A percentile compares a stretch with the other conserved stretches of the same genome.
These are phyloP conservation scores for Ramaria sp. DNA, from an alignment of 768 basidiomycete genomes.

Conservation along the genomic window DNA sequence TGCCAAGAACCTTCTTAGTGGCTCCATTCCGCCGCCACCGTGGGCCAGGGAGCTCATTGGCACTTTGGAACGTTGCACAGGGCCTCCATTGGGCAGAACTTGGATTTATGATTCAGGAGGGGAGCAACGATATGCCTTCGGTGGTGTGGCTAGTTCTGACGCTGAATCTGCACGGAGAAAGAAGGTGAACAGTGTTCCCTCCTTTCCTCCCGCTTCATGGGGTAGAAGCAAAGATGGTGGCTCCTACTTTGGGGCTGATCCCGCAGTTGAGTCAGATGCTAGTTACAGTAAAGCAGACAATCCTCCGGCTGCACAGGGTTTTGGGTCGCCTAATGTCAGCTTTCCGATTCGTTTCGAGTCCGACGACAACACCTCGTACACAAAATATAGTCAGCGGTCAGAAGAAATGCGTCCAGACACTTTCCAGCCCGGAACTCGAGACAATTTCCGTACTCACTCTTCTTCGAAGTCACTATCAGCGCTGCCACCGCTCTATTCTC, in stretches of 20 bases:
- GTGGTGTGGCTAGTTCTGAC: constrained; percentile 35
- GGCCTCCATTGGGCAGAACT: constrained; percentile 50
- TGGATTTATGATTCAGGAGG: constrained; percentile 50
- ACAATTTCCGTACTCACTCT: neutral
- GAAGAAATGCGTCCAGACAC: neutral
- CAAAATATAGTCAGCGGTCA: neutral
- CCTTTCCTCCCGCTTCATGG: constrained; percentile 62
- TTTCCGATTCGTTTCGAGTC: constrained; percentile 38
- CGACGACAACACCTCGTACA: constrained; percentile 25
- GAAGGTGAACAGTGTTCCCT: constrained; percentile 35
- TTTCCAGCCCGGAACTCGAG: neutral
- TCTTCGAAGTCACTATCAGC: constrained; percentile 13
- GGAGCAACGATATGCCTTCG: constrained; percentile 43
- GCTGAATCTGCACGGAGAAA: constrained; percentile 17
- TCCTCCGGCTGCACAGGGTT: neutral
- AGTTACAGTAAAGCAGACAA: neutral
- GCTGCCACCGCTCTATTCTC: constrained; percentile 12
- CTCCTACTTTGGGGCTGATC: constrained; percentile 39
- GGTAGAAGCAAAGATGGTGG: constrained; percentile 35
- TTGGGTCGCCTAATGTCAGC: neutral
- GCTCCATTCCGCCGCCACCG: constrained; percentile 56
- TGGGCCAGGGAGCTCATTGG: constrained; percentile 73
- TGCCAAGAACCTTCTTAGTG: constrained; percentile 71
- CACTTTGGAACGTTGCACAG: constrained; percentile 62
- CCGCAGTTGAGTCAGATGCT: constrained; percentile 11